These are phyloP conservation scores for Sanghuangporus baumii DNA, from an alignment of 1,284 basidiomycete species.

Conservation along the genomic window DNA sequence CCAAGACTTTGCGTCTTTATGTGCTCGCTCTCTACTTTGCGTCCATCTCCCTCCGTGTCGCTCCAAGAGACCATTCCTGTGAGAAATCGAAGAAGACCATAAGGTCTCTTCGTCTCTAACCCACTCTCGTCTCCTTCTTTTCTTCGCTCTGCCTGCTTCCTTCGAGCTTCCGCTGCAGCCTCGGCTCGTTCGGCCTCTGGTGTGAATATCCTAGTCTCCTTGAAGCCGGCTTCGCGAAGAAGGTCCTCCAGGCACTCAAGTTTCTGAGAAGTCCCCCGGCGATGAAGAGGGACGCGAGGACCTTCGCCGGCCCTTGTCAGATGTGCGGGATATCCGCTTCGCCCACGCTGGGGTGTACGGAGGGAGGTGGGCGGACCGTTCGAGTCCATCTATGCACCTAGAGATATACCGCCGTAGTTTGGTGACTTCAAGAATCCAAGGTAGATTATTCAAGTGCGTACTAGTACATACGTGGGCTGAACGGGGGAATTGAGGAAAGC, in stretches of 20 bases:
- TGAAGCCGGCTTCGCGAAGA: constrained; percentile 80
- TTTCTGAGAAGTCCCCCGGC: constrained; percentile 68
- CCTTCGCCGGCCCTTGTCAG: neutral
- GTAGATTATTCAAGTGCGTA: neutral
- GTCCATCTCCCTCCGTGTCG: neutral
- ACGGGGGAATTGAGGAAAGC: neutral
- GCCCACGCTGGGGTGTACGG: constrained; percentile 9
- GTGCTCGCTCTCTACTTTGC: neutral
- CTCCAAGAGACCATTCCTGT: constrained; percentile 9
- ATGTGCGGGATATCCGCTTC: constrained; percentile 11
- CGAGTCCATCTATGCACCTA: constrained; percentile 11
- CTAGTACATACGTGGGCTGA: neutral
- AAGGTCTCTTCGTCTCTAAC: constrained; percentile 20
- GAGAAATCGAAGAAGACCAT: constrained; percentile 12
- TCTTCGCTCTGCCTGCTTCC: constrained; percentile 22
- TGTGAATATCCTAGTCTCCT: constrained; percentile 82
- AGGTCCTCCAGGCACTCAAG: constrained; percentile 81
- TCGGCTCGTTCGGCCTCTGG: constrained; percentile 63
- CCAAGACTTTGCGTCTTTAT: constrained; percentile 8
- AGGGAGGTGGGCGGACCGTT: neutral
- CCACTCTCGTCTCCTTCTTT: constrained; percentile 25
- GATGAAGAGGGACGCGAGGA: constrained; percentile 55
- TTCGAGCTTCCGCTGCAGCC: constrained; percentile 26
- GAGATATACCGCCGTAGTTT: neutral
- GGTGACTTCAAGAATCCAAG: neutral